phyloP scores from a whole-genome alignment of 306 rosid genomes.

The Gastrolobium villosum region DNA sequence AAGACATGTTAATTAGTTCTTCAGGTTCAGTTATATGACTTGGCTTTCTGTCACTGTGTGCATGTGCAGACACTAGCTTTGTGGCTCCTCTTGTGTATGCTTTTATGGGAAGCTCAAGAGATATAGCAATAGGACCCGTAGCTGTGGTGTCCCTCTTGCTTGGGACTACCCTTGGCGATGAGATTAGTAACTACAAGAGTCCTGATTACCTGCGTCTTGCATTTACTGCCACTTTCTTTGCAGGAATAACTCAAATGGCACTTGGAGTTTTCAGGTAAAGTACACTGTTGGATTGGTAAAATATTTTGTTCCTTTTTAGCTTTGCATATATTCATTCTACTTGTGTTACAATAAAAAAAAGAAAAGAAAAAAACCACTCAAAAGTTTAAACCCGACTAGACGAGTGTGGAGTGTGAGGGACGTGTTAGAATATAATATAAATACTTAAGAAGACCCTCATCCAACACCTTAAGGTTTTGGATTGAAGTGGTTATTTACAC shows the following conservation, averaged over 20 bases:
- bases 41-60: background rate
- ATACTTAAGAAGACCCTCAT: no score
- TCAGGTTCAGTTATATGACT: conserved; percentile 2
- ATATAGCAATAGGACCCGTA: conserved; percentile 88
- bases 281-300: background rate
- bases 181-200: conserved; percentile 36
- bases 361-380: no score
- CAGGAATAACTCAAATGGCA: conserved; percentile 75
- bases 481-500: no score
- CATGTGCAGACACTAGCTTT: conserved; percentile 77
- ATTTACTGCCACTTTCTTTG: conserved; percentile 88
- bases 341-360: no score
- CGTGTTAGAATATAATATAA: no score
- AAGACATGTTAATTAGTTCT: background rate
- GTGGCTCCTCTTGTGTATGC: conserved; percentile 84
- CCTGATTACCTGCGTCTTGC: conserved; percentile 65
- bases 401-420: no score
- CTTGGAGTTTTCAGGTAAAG: conserved; percentile 72
- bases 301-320: background rate
- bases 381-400: no score
- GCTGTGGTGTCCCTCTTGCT: conserved; percentile 91
- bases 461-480: no score
- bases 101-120: conserved; percentile 86
- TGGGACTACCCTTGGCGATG: conserved; percentile 62
- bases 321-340: background rate